Conservation (phyloP, 2,329 filamentous ascomycete genomes). For the Curvularia sp. region DNA sequence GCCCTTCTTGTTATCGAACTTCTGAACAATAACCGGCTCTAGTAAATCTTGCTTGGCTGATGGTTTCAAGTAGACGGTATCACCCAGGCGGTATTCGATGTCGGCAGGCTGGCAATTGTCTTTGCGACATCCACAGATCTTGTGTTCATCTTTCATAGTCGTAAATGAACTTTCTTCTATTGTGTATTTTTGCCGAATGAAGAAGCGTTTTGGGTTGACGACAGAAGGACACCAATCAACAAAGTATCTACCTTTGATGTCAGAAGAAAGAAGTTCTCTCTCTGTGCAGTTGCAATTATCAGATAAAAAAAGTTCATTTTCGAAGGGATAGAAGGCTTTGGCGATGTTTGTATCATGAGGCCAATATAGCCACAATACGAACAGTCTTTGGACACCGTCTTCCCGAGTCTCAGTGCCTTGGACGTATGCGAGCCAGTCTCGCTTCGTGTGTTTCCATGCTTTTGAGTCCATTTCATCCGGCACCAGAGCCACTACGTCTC, state of each 20-base stretch:
- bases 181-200: conserved; percentile 74
- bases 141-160: conserved; percentile 62
- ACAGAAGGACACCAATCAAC: conserved; percentile 65
- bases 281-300: conserved; percentile 75
- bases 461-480: conserved; percentile 57
- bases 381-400: conserved; percentile 56
- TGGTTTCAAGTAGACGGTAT: conserved; percentile 64
- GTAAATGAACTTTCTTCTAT: conserved; percentile 67
- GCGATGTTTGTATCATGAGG: conserved; percentile 74
- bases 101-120: conserved; percentile 17
- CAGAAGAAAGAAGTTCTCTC: conserved; percentile 58
- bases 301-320: conserved; percentile 77
- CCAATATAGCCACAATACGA: conserved; percentile 77
- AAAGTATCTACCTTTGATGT: conserved; percentile 64
- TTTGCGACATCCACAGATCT: conserved; percentile 59
- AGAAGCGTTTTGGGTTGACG: conserved; percentile 58
- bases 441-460: conserved; percentile 62
- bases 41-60: conserved; percentile 48
- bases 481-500: conserved; percentile 59
- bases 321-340: conserved; percentile 70
- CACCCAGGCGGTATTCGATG: conserved; percentile 57
- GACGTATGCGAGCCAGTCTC: conserved; percentile 75
- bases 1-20: conserved; percentile 38
- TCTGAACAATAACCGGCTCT: conserved; percentile 68
- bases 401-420: conserved; percentile 54